Evolutionary conservation across 2,329 filamentous ascomycete genomes (phyloP).

Genomic region (Thielaviopsis ethacetica): DNA sequence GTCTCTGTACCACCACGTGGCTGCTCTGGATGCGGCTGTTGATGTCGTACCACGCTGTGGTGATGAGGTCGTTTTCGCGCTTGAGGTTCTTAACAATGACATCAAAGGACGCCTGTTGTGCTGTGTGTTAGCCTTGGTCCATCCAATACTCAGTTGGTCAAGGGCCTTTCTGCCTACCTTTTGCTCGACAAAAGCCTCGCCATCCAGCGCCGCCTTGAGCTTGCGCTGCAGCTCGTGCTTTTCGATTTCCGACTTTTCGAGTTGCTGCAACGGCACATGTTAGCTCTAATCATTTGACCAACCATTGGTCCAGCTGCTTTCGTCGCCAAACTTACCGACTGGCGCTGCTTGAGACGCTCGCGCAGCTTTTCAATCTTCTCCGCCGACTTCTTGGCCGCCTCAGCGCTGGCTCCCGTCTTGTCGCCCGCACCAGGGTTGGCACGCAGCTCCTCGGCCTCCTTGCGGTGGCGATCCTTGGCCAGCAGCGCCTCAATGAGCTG

Average conservation of each 20-base stretch:
- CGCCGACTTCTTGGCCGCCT: slow-evolving; percentile 24
- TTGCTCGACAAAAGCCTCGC: slow-evolving; percentile 31
- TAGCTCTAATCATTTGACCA: slow-evolving; percentile 12
- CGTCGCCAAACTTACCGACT: slow-evolving; percentile 33
- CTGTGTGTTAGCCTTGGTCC: background rate
- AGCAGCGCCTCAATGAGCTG: slow-evolving; percentile 44
- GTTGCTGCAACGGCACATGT: slow-evolving; percentile 28
- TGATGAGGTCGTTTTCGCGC: slow-evolving; percentile 62
- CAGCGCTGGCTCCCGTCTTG: slow-evolving; percentile 17
- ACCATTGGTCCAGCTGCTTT: background rate
- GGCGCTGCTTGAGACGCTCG: slow-evolving; percentile 36
- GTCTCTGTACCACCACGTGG: slow-evolving; percentile 59
- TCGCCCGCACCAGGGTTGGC: slow-evolving; percentile 21
- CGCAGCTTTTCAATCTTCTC: slow-evolving; percentile 44
- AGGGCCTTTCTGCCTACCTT: no score
- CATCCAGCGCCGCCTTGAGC: slow-evolving; percentile 35
- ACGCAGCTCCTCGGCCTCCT: slow-evolving; percentile 31
- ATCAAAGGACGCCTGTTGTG: slow-evolving; percentile 33
- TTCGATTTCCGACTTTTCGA: slow-evolving; percentile 40
- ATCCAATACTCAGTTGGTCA: background rate
- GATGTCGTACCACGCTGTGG: slow-evolving; percentile 77
- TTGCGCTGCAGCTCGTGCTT: slow-evolving; percentile 38
- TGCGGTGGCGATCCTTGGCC: slow-evolving; percentile 42
- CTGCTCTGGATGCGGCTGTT: slow-evolving; percentile 66
- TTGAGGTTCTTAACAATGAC: slow-evolving; percentile 51